A percentile compares a stretch with the other conserved stretches of the same genome.
Evolutionary conservation across 2,329 filamentous ascomycete species (phyloP).

Genomic region (Paraphaeosphaeria minitans): DNA sequence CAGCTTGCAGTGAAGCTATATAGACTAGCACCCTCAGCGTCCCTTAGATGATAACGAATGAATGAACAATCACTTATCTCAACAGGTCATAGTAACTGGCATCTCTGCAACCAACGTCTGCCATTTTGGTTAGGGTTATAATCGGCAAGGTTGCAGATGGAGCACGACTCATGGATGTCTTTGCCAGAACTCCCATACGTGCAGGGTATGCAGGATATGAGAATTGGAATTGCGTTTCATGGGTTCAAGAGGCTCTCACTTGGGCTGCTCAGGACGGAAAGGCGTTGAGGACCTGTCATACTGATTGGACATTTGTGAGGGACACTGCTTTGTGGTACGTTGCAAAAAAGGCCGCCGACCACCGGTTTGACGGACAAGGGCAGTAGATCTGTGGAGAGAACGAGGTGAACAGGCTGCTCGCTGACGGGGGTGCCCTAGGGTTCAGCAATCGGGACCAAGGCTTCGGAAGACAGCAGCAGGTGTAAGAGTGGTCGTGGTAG

Average conservation of each 20-base stretch:
- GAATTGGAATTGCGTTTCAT: conserved; percentile 53
- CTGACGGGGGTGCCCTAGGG: no score
- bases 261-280: conserved; percentile 37
- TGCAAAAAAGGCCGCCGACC: conserved; percentile 45
- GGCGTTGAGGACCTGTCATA: conserved; percentile 38
- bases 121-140: conserved; percentile 10
- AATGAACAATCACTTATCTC: no score
- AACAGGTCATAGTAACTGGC: no score
- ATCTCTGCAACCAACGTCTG: conserved; percentile 8
- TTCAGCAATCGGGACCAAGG: no score
- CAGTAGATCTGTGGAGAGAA: no score
- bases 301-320: conserved; percentile 45
- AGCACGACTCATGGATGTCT: conserved; percentile 3
- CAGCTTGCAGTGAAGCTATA: no score
- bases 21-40: no score
- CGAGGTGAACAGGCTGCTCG: no score
- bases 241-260: conserved; percentile 51
- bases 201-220: conserved; percentile 31
- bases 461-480: no score
- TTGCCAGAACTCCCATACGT: conserved; percentile 24
- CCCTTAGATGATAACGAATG: no score
- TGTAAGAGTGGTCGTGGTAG: no score
- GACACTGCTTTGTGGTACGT: conserved; percentile 49
- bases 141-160: conserved; percentile 12
- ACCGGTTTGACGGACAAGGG: conserved; percentile 49